Conservation (phyloP, 139 green algal genomes). For the Haematococcus lacustris region DNA sequence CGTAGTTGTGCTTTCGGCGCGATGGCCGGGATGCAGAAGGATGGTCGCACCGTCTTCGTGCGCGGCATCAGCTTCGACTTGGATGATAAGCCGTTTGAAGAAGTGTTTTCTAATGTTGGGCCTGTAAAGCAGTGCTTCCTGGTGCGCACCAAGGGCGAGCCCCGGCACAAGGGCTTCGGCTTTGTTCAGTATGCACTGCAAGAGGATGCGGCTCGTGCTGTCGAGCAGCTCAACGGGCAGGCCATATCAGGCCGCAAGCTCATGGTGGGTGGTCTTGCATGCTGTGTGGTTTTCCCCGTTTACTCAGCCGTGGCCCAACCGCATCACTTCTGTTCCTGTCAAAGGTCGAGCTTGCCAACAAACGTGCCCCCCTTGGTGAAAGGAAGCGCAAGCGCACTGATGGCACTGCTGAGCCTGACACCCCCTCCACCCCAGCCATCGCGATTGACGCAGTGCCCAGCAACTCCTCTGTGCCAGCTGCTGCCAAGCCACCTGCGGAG, state of each 20-base stretch:
- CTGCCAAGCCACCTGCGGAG: neutral
- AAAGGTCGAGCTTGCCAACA: conserved; percentile 68
- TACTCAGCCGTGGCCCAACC: neutral
- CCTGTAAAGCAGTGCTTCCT: conserved; percentile 79
- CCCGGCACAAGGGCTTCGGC: conserved; percentile 66
- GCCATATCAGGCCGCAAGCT: conserved; percentile 47
- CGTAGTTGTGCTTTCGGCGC: too few relatives aligned
- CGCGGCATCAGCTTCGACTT: conserved; percentile 56
- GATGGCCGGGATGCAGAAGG: conserved; percentile 14
- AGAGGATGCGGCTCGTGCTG: conserved; percentile 74
- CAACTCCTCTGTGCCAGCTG: neutral
- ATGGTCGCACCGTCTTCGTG: conserved; percentile 74
- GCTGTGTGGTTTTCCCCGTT: neutral
- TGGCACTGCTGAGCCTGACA: neutral
- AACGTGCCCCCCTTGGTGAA: conserved; percentile 57
- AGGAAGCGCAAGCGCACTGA: conserved; percentile 41
- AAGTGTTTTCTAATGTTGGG: conserved; percentile 67
- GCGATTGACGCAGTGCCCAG: too few relatives aligned
- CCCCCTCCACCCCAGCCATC: too few relatives aligned
- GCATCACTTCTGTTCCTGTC: neutral
- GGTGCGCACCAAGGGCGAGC: conserved; percentile 46
- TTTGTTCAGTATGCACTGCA: conserved; percentile 78
- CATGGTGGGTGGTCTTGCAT: conserved; percentile 38
- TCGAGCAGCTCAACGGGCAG: conserved; percentile 54
- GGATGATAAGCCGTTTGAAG: conserved; percentile 51